These are phyloP conservation scores for Candida odintsovae DNA, from an alignment of 805 yeast species.

Conservation along the genomic window DNA sequence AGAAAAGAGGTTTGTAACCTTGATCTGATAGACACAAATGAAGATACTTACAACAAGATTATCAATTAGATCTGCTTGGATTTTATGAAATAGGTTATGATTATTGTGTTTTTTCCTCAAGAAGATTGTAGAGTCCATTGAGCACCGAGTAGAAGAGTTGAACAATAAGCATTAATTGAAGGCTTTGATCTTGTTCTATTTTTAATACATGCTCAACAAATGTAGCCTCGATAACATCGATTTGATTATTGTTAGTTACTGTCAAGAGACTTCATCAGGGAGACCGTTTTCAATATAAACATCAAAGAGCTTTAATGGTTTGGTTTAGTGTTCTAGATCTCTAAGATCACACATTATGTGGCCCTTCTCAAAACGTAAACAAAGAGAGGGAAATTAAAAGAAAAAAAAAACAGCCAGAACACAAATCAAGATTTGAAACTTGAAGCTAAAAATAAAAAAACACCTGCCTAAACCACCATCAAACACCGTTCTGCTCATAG, in stretches of 20 bases:
- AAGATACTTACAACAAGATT: constrained; percentile 17
- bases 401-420: not conserved
- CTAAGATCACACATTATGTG: not conserved
- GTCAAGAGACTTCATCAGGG: too few relatives aligned
- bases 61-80: constrained; percentile 15
- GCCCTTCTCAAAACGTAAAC: constrained; percentile 1
- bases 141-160: too few relatives aligned
- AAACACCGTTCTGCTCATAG: not conserved
- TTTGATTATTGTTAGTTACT: too few relatives aligned
- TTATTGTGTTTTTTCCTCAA: too few relatives aligned
- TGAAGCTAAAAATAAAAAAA: not conserved
- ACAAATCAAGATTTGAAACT: not conserved
- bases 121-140: not conserved
- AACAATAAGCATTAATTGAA: too few relatives aligned
- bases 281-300: too few relatives aligned
- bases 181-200: too few relatives aligned
- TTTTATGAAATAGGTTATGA: not conserved
- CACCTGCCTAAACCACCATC: too few relatives aligned
- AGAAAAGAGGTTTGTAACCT: constrained; percentile 21
- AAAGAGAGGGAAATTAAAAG: not conserved
- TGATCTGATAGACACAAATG: constrained; percentile 13
- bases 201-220: too few relatives aligned
- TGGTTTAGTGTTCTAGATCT: not conserved
- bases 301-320: too few relatives aligned
- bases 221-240: too few relatives aligned